Base-by-base conservation (phyloP, 495 filamentous ascomycete genomes). In the Aspergillus campestris region DNA sequence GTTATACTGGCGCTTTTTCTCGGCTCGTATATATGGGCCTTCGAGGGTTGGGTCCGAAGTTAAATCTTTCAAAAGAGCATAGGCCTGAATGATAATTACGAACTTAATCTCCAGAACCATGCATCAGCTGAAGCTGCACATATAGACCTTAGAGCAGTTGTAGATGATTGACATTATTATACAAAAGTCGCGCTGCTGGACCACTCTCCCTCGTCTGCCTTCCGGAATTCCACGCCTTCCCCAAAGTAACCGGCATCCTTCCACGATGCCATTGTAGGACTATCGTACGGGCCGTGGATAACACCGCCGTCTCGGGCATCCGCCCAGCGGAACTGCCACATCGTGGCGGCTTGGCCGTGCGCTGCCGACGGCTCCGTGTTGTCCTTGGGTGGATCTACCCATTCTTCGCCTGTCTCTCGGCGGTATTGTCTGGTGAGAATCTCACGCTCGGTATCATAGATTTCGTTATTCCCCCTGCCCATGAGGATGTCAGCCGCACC, bases 271-370 rank as follows among this genome's bases (percentile, higher is more conserved):
- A 98, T 98, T 39, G 82, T 88, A 0, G 69, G 54, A 10, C 76
- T 81, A 55, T 94, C 86, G 60, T 90, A 98, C 1, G 90, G 89
- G 0, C 92, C 94, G 63, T 97, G 86, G 30, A 77, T 74, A 39
- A 80, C 73, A 0, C 79, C 87, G 3, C 79, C 83, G 56, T 95
- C 92, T n/a, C 88, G 72, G 34, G 82, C 88, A 55, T 95, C 89
- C 10, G 78, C 81, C 92, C 92, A 97, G 27, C 87, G 70, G 58
- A 84, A 97, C 61, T 97, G 86, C 91, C 91, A 98, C 72, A 81
- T 79, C 45, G 69, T 73, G 11, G 52, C 55, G 9, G 56, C 60
- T 30, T 62, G 52, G 3, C 58, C 51, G 12, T 56, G 54, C 5
- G 49, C 31, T 18, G 31, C 51, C 12, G 18, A 24, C 18, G 31